Percentiles rank a stretch among this genome's conserved stretches.
phyloP scores from a whole-genome alignment of 2,329 filamentous ascomycete species.

The Neospermospora avenae region DNA sequence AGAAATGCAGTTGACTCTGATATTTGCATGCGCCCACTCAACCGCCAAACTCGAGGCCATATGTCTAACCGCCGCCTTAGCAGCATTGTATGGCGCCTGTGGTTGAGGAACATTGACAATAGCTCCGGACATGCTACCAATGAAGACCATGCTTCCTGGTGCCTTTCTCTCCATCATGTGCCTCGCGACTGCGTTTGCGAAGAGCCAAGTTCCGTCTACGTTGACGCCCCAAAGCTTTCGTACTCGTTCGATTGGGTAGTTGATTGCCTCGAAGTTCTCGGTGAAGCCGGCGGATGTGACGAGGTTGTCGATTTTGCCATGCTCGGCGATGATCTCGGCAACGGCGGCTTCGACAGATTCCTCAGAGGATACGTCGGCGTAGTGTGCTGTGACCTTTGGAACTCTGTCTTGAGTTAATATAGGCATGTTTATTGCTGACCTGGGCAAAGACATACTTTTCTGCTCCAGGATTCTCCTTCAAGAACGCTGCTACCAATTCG shows the following conservation, averaged over 20 bases:
- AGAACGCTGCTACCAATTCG: conserved; percentile 71
- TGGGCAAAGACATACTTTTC: conserved; percentile 49
- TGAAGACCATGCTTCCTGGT: conserved; percentile 85
- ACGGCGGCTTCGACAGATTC: conserved; percentile 75
- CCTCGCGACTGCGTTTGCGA: conserved; percentile 78
- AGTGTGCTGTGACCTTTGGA: conserved; percentile 86
- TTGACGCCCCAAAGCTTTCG: conserved; percentile 94
- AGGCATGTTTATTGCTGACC: not conserved
- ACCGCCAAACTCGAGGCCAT: conserved; percentile 84
- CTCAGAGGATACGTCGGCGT: conserved; percentile 79
- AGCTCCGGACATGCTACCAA: conserved; percentile 89
- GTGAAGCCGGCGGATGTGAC: conserved; percentile 97
- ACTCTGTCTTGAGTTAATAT: conserved; percentile 43
- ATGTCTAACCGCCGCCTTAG: conserved; percentile 90
- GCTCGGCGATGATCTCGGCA: conserved; percentile 62
- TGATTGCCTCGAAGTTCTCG: conserved; percentile 89
- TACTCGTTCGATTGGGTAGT: conserved; percentile 86
- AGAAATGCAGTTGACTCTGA: conserved; percentile 92
- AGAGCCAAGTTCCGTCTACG: conserved; percentile 88
- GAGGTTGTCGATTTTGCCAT: conserved; percentile 84
- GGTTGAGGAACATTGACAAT: conserved; percentile 96
- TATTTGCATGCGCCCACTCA: conserved; percentile 85
- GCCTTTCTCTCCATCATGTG: conserved; percentile 81
- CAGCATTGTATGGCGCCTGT: conserved; percentile 87
- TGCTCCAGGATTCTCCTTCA: conserved; percentile 73